Evolutionary conservation across 495 filamentous ascomycete genomes (phyloP).

Genomic region (Penicillium canescens): DNA sequence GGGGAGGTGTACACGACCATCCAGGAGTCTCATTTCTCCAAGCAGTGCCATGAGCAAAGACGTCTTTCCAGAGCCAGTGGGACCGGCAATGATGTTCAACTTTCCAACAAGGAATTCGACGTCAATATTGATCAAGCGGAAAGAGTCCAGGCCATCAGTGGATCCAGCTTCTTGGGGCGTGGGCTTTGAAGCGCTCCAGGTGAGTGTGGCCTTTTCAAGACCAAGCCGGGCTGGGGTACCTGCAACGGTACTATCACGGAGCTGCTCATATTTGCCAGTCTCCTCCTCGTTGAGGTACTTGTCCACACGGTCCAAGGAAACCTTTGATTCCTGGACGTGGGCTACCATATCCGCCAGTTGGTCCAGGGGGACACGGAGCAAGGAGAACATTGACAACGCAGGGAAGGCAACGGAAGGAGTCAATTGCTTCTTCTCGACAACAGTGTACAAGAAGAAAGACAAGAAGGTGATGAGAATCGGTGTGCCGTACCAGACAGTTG

Average conservation of each 20-base stretch:
- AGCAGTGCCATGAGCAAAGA: conserved; percentile 94
- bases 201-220: conserved; percentile 79
- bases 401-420: conserved; percentile 96
- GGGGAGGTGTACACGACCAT: conserved; percentile 80
- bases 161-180: conserved; percentile 19
- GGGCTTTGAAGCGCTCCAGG: conserved; percentile 71
- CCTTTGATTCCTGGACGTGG: conserved; percentile 96
- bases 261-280: conserved; percentile 92
- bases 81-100: conserved; percentile 88
- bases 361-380: conserved; percentile 93
- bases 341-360: conserved; percentile 99
- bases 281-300: conserved; percentile 94
- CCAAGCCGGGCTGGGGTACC: conserved; percentile 69
- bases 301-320: conserved; percentile 95
- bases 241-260: conserved; percentile 64
- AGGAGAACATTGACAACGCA: conserved; percentile 89
- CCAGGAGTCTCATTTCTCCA: conserved; percentile 90
- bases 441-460: conserved; percentile 90
- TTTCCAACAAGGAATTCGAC: conserved; percentile 74
- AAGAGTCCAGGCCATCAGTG: conserved; percentile 49
- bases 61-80: conserved; percentile 93
- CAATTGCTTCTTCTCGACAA: conserved; percentile 84
- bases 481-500: conserved; percentile 94
- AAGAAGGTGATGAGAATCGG: conserved; percentile 95
- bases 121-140: conserved; percentile 80